Evolutionary conservation across 1,284 basidiomycete genomes (phyloP).

Genomic region (Rugosomyces carneus): DNA sequence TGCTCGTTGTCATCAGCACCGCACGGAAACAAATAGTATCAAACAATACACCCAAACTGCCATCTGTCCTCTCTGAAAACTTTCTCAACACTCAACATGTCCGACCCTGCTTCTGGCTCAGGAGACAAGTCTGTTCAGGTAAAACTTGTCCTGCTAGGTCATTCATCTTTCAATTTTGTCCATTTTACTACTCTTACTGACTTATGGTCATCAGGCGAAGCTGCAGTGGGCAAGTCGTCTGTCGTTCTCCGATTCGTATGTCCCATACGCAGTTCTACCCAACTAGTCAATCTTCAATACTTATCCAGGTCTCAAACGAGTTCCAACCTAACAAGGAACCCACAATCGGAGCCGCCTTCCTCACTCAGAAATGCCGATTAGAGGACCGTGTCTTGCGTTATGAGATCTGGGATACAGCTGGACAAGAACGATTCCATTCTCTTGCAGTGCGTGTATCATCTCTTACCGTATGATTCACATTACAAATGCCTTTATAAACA

Average conservation of each 20-base stretch:
- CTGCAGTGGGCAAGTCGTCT: slow-evolving; percentile 99
- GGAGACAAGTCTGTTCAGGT: slow-evolving; percentile 86
- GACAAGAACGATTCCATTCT: slow-evolving; percentile 92
- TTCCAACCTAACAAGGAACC: slow-evolving; percentile 97
- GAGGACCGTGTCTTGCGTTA: slow-evolving; percentile 91
- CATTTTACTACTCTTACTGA: background rate
- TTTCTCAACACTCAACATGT: slow-evolving; percentile 37
- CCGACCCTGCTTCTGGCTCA: slow-evolving; percentile 64
- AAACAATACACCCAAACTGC: slow-evolving; percentile 15
- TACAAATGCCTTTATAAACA: slow-evolving; percentile 23
- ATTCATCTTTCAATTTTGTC: slow-evolving; percentile 1
- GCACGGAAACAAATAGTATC: slow-evolving; percentile 6
- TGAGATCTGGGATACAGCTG: slow-evolving; percentile 96
- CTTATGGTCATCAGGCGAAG: slow-evolving; percentile 65
- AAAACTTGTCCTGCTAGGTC: slow-evolving; percentile 83
- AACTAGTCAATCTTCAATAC: slow-evolving; percentile 69
- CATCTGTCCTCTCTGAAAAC: slow-evolving; percentile 12
- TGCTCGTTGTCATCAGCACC: too few relatives aligned
- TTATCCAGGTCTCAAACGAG: slow-evolving; percentile 76
- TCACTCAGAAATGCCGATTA: slow-evolving; percentile 87
- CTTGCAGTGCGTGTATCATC: slow-evolving; percentile 57
- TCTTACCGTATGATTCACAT: slow-evolving; percentile 9
- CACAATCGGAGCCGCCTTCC: slow-evolving; percentile 94
- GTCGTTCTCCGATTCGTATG: slow-evolving; percentile 95
- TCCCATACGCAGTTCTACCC: slow-evolving; percentile 62